Evolutionary conservation across 148 eudicot species (phyloP), one percentile per base, ranked within the genome.

Genomic region (Cornus kousa): DNA sequence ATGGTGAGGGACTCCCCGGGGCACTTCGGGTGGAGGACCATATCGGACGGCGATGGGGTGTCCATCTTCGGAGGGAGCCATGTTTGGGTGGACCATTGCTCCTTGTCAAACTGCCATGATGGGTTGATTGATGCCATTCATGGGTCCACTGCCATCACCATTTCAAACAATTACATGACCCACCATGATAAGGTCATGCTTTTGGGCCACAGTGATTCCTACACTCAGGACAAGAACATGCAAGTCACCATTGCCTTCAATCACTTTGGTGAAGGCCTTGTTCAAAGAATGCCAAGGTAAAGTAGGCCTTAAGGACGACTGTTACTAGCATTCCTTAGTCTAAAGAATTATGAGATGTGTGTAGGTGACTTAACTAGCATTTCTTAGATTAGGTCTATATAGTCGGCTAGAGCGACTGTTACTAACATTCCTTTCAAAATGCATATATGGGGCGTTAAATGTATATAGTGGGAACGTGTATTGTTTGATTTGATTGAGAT

Each of bases 101-200:
- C 88, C 2, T 72, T 90, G 78, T 86, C 93, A 0, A 86, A 82
- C 65, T 90, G 93, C 74, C 64, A 70, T 0, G 93, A 90, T 50
- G 93, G 93, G n/a, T 37, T 90, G 78, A 77, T 90, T 46, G 93
- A 90, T 66, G 93, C 88, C 4, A 85, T 90, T 14, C 70, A 79
- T 75, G 93, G 91, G 68, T 90, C 93, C 50, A 88, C 91, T 0
- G 93, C 88, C 0, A 87, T 90, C 46, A 90, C 93, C 4, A 80
- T 90, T 39, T 90, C 93, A 0, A 90, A 90, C 74, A 90, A 86
- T 69, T 90, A 83, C 57, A 81, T 90, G 89, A 86, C 89, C 9
- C 91, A 90, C 70, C 93, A 90, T 77, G 86, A 90, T 59, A 85
- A 90, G 69, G 93, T 85, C 9, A 90, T 90, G 93, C 86, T 90